These are phyloP conservation scores for Syncephalastrum monosporum DNA, from an alignment of 371 early-diverging fungal genomes.

Conservation along the genomic window DNA sequence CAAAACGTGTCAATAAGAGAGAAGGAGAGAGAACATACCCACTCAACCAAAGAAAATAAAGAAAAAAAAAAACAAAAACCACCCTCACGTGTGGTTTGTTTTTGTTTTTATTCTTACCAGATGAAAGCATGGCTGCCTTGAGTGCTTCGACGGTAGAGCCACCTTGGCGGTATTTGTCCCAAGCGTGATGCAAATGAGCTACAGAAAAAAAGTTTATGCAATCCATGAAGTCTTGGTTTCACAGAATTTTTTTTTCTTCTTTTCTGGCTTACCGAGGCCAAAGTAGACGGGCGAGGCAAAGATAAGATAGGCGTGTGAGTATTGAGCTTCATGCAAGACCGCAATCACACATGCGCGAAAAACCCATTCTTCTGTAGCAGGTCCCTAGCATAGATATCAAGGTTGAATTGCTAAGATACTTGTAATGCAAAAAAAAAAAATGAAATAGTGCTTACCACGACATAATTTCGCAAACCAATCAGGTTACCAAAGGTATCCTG, in stretches of 20 bases:
- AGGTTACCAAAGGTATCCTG: constrained; percentile 15
- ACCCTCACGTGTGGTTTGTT: too few relatives aligned
- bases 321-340: constrained; percentile 40
- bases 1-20: not conserved
- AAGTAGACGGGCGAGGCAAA: constrained; percentile 62
- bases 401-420: not conserved
- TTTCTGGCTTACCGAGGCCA: constrained; percentile 53
- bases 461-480: constrained; percentile 41
- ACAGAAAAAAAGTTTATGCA: not conserved
- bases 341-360: constrained; percentile 67
- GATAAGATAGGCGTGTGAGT: constrained; percentile 33
- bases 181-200: constrained; percentile 66
- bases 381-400: constrained; percentile 42
- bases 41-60: too few relatives aligned
- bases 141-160: constrained; percentile 37
- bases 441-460: constrained; percentile 32
- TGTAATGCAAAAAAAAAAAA: not conserved
- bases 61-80: too few relatives aligned
- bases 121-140: constrained; percentile 28
- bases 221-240: not conserved
- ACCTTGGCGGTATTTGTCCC: constrained; percentile 43
- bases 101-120: constrained; percentile 16
- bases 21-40: too few relatives aligned
- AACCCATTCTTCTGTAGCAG: constrained; percentile 66
- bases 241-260: constrained; percentile 8